Conservation (phyloP, 2,329 filamentous ascomycete genomes). For the Didymella exigua region DNA sequence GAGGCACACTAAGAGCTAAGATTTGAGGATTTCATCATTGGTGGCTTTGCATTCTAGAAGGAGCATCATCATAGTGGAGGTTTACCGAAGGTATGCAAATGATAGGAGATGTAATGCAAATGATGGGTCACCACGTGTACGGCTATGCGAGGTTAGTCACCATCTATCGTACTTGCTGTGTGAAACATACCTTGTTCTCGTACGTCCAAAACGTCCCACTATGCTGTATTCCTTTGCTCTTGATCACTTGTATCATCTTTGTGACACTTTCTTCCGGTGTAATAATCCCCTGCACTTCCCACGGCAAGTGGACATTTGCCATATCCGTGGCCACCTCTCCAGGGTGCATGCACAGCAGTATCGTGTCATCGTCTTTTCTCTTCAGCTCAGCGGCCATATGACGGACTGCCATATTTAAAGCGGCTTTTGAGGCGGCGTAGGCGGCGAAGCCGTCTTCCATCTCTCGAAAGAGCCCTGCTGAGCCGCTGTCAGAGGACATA, state of each 20-base stretch:
- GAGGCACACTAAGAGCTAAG: neutral
- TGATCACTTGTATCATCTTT: conserved; percentile 59
- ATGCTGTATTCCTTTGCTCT: conserved; percentile 55
- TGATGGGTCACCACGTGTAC: conserved; percentile 36
- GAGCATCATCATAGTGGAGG: conserved; percentile 22
- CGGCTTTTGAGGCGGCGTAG: conserved; percentile 63
- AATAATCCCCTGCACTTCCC: conserved; percentile 61
- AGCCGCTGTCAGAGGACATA: conserved; percentile 64
- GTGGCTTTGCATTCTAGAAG: conserved; percentile 21
- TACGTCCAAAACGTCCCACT: conserved; percentile 64
- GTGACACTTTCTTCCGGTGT: conserved; percentile 56
- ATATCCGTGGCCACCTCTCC: conserved; percentile 64
- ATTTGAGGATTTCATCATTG: neutral
- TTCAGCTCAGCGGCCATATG: conserved; percentile 63
- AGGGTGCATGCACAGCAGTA: conserved; percentile 62
- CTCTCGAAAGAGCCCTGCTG: conserved; percentile 57
- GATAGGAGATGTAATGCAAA: conserved; percentile 1
- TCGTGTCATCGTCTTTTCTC: conserved; percentile 55
- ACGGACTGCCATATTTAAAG: conserved; percentile 61
- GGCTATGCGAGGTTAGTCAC: conserved; percentile 25
- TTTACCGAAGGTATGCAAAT: conserved; percentile 1
- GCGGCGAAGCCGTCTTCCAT: conserved; percentile 65
- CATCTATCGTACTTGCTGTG: neutral
- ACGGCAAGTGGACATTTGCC: conserved; percentile 58
- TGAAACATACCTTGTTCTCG: conserved; percentile 55